Evolutionary conservation across 495 filamentous ascomycete genomes (phyloP), one percentile per base, ranked within the genome.

Genomic region (Halenospora varia): DNA sequence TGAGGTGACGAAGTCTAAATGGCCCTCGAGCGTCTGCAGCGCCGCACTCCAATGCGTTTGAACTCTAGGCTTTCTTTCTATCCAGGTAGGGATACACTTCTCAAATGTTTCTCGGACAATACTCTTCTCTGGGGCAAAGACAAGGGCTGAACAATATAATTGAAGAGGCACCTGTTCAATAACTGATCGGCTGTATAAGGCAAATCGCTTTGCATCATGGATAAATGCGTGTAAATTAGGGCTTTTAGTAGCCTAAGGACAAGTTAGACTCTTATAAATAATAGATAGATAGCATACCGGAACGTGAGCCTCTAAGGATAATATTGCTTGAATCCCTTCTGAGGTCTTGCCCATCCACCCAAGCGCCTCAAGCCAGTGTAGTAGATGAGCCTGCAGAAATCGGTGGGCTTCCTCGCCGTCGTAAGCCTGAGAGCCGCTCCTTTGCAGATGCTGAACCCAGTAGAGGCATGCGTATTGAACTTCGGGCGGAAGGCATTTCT

Each of bases 21-120:
- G 50, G 10, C 57, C 45, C 39, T 48, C n/a, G 25, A 63, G 26
- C 18, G 22, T 49, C 41, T 35, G 29, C 13, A 35, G 29, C 29
- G 29, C 29, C 29, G 29, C 29, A 35, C 13, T 35, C 29, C 29
- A 35, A 13, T 35, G 29, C 13, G 29, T 13, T 35, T 35, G 29
- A 4, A 35, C 29, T 35, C 13, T 35, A 6, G 29, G 29, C 13
- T 35, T 35, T 13, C 4, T 4, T 13, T 35, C 6, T 6, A 35
- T 35, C 29, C 29, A 35, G 13, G 4, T 13, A 6, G 29, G 29
- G 29, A 35, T 35, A 35, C 29, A 35, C 4, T 13, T 13, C 29
- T 35, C 29, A 35, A 35, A 35, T 35, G 4, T 4, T 13, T 13
- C 13, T 35, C 29, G 29, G 13, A 35, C 29, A 35, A 35, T 35